Evolutionary conservation across 148 eudicot genomes (phyloP).

Genomic region (Rhododendron vialii): DNA sequence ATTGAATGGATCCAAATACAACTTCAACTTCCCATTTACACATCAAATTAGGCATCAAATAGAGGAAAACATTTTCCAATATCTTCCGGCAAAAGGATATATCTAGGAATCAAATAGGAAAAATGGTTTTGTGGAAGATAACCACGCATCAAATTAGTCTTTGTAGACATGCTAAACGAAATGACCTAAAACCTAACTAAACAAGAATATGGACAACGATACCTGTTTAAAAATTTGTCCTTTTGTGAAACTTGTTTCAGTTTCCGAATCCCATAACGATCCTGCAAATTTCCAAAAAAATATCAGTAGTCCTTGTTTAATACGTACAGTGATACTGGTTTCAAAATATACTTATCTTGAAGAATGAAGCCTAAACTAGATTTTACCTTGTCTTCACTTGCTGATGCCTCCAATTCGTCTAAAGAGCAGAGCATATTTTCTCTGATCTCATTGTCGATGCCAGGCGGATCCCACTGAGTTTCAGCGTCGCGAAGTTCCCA

Average conservation of each 20-base stretch:
- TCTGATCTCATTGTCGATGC: slow-evolving; percentile 48
- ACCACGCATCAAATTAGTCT: neutral
- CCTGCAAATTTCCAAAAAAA: slow-evolving; percentile 42
- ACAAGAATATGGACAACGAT: neutral
- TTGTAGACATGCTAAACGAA: neutral
- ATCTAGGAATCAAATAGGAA: neutral
- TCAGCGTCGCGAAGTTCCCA: slow-evolving; percentile 88
- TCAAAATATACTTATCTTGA: neutral
- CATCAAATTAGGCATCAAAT: neutral
- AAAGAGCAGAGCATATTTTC: slow-evolving; percentile 49
- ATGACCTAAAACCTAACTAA: neutral
- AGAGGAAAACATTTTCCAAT: neutral
- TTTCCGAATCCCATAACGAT: slow-evolving; percentile 71
- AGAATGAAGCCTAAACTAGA: neutral
- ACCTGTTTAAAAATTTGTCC: slow-evolving; percentile 75
- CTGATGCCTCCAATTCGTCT: slow-evolving; percentile 55
- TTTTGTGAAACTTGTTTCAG: slow-evolving; percentile 67
- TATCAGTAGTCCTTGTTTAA: neutral
- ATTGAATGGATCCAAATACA: slow-evolving; percentile 2
- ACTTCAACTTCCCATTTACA: slow-evolving; percentile 6
- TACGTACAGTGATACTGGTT: neutral
- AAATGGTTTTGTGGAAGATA: neutral
- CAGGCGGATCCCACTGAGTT: slow-evolving; percentile 79
- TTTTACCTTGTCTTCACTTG: slow-evolving; percentile 60
- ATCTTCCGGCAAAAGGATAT: neutral